Evolutionary conservation across 2,329 filamentous ascomycete genomes (phyloP), one percentile per base, ranked within the genome.

Genomic region (Epichloe glyceriae): DNA sequence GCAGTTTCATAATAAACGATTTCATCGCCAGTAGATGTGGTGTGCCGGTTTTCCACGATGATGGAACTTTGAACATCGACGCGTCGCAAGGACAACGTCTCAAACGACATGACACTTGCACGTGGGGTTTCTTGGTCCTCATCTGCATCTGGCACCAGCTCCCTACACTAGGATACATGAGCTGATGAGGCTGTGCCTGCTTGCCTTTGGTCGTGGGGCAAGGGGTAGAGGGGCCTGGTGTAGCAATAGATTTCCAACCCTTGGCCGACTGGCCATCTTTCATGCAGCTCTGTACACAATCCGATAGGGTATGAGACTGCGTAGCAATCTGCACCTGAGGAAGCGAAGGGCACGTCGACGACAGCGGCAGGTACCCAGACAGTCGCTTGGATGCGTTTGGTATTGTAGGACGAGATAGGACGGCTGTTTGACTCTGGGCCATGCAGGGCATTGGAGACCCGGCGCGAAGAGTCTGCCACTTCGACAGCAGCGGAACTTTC

Each of bases 281-380:
- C 26, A 43, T 37, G 20, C 35, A 17, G 14, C 39, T 41, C 19
- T 51, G 45, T 15, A 19, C n/a, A 41, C 52, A 53, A 22, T 44
- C 46, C 20, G 49, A 50, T 15, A 53, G 19, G 19, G 33, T 43
- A 35, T 51, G 48, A 41, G 44, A 26, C 20, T 38, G 42, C 26
- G 34, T 14, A 3, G 30, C 42, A 20, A 38, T 34, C 26, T 45
- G 17, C 22, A 19, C 41, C n/a, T 38, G 44, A 12, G 45, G 33
- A n/a, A 53, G 43, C n/a, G 33, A 49, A 19, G 52, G 50, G 33
- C 46, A 53, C 11, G 50, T 52, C 22, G 49, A 53, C 20, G 52
- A 49, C 22, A 50, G 12, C 15, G 52, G 52, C 37, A 51, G 26
- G 19, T 51, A 50, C 6, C 50, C 52, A n/a, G 52, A 51, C 35